Evolutionary conservation across 164 flowering plant genomes (phyloP).

Genomic region (Aristolochia fimbriata): DNA sequence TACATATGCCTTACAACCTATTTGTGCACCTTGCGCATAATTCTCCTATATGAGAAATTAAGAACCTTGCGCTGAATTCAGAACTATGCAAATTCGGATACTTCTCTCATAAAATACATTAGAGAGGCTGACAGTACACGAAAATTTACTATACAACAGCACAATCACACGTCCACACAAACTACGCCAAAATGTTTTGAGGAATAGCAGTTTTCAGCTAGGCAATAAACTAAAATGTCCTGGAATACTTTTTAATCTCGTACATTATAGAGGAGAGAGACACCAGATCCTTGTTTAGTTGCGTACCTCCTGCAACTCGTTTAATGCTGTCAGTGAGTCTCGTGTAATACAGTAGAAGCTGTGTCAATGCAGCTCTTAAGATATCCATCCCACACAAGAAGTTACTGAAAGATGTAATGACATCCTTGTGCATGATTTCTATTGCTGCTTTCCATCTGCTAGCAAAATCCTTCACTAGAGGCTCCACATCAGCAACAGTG

Average conservation of each 20-base stretch:
- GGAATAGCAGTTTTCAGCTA: too few relatives aligned
- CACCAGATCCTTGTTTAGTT: conserved; percentile 81
- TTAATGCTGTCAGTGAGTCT: conserved; percentile 89
- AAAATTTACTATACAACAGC: too few relatives aligned
- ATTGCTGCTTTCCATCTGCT: conserved; percentile 94
- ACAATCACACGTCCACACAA: too few relatives aligned
- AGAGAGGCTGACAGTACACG: too few relatives aligned
- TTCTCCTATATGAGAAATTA: too few relatives aligned
- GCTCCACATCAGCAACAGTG: conserved; percentile 73
- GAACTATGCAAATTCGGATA: too few relatives aligned
- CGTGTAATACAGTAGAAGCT: conserved; percentile 89
- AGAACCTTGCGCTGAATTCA: too few relatives aligned
- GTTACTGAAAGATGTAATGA: conserved; percentile 95
- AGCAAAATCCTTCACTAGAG: conserved; percentile 86
- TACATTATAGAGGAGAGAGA: conserved; percentile 89
- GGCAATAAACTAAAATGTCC: conserved; percentile 45
- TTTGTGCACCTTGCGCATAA: neutral
- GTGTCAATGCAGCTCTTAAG: conserved; percentile 89
- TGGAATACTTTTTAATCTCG: conserved; percentile 82
- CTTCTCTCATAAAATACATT: too few relatives aligned
- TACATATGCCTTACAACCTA: neutral
- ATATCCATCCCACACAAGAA: conserved; percentile 98
- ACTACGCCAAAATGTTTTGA: too few relatives aligned
- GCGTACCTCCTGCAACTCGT: conserved; percentile 61
- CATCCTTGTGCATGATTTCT: conserved; percentile 97